Evolutionary conservation across 495 filamentous ascomycete genomes (phyloP).

Genomic region (Entonaema liquescens): DNA sequence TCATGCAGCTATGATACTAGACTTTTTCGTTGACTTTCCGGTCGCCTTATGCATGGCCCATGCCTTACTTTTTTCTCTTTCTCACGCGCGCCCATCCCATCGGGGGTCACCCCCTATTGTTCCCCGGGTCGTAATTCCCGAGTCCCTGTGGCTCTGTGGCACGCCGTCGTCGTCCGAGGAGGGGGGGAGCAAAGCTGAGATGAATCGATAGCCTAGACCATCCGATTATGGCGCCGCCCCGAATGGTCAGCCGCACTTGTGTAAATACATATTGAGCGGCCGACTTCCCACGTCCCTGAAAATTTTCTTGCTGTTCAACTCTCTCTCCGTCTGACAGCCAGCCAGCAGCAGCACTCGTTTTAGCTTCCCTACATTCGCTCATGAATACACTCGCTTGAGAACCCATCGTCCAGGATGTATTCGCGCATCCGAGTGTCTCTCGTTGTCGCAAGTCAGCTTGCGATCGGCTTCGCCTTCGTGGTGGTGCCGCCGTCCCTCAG

Average conservation of each 20-base stretch:
- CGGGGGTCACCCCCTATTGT: not conserved
- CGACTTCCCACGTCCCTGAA: not conserved
- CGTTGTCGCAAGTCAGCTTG: slow-evolving; percentile 6
- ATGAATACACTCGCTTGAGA: slow-evolving; percentile 20
- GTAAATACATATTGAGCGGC: slow-evolving; percentile 23
- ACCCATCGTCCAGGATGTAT: slow-evolving; percentile 15
- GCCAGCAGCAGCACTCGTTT: not conserved
- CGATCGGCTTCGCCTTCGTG: slow-evolving; percentile 15
- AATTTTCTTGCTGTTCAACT: not conserved
- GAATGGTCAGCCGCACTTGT: slow-evolving; percentile 5
- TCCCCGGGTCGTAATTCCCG: not conserved
- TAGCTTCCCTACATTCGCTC: slow-evolving; percentile 26
- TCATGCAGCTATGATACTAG: slow-evolving; percentile 18
- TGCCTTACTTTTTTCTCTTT: not conserved
- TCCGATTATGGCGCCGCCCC: slow-evolving; percentile 16
- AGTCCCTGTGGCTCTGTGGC: slow-evolving; percentile 2
- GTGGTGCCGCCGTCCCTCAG: slow-evolving; percentile 22
- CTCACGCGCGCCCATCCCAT: slow-evolving; percentile 5
- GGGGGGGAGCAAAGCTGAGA: not conserved
- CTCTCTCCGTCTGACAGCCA: not conserved
- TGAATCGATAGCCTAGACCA: not conserved
- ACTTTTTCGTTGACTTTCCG: slow-evolving; percentile 27
- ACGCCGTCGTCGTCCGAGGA: not conserved
- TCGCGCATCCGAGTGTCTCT: not conserved
- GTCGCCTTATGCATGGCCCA: slow-evolving; percentile 22